Conservation (phyloP, 2,329 filamentous ascomycete species). For the Aspergillus transmontanensis region DNA sequence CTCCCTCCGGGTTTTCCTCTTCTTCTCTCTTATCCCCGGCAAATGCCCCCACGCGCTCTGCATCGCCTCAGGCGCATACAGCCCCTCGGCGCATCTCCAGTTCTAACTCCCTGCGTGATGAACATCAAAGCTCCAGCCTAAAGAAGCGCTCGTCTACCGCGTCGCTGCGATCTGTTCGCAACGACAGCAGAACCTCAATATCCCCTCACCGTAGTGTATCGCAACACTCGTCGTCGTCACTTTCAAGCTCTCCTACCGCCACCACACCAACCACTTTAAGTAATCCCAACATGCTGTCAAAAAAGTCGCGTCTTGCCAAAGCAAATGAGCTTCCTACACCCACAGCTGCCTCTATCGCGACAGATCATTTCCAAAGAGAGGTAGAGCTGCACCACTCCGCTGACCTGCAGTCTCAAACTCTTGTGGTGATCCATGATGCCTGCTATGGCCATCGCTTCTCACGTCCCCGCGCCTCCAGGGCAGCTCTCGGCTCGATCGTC, state of each 20-base stretch:
- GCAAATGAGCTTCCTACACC: slow-evolving; percentile 26
- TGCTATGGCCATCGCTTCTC: slow-evolving; percentile 95
- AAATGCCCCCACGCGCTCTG: slow-evolving; percentile 24
- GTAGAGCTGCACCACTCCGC: slow-evolving; percentile 61
- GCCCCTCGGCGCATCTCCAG: slow-evolving; percentile 37
- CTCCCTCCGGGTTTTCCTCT: slow-evolving; percentile 25
- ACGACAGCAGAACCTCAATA: slow-evolving; percentile 26
- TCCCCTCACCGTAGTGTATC: slow-evolving; percentile 36
- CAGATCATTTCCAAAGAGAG: slow-evolving; percentile 70
- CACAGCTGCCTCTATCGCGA: slow-evolving; percentile 63
- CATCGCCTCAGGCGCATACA: slow-evolving; percentile 20
- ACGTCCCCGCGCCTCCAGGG: slow-evolving; percentile 74
- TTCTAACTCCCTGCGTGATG: slow-evolving; percentile 39
- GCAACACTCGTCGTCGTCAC: slow-evolving; percentile 36
- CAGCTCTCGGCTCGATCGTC: slow-evolving; percentile 76
- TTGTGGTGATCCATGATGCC: slow-evolving; percentile 87
- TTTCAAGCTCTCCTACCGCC: slow-evolving; percentile 28
- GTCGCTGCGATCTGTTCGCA: slow-evolving; percentile 40
- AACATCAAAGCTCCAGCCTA: slow-evolving; percentile 39
- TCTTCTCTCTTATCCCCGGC: slow-evolving; percentile 29
- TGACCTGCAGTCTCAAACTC: slow-evolving; percentile 57
- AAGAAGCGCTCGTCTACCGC: slow-evolving; percentile 42
- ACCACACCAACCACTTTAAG: slow-evolving; percentile 10
- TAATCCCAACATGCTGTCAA: slow-evolving; percentile 29
- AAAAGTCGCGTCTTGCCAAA: slow-evolving; percentile 26